These are phyloP conservation scores for Picochlorum sp. DNA, from an alignment of 139 green algal genomes.

Conservation along the genomic window DNA sequence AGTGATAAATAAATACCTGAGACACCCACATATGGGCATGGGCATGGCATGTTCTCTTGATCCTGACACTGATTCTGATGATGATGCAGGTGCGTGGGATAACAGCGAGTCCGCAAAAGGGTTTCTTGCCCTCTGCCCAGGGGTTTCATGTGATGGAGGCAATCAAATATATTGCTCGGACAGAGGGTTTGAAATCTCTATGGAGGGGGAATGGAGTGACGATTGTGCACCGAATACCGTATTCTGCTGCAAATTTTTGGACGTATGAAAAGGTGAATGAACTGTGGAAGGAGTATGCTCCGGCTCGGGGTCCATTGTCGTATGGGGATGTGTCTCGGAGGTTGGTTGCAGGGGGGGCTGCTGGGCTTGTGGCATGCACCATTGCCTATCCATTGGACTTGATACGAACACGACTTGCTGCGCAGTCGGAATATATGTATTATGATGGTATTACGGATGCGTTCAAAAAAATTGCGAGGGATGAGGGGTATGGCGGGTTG, in stretches of 20 bases:
- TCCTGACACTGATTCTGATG: no score
- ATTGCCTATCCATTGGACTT: slow-evolving; percentile 90
- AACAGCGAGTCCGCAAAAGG: not conserved
- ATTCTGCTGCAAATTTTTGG: slow-evolving; percentile 92
- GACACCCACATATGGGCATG: no score
- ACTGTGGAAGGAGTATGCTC: slow-evolving; percentile 24
- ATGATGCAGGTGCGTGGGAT: no score
- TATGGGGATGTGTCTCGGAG: slow-evolving; percentile 27
- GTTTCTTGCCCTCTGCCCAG: not conserved
- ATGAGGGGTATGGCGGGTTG: slow-evolving; percentile 75
- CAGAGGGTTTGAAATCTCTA: slow-evolving; percentile 70
- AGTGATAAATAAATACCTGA: no score
- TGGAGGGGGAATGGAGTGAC: slow-evolving; percentile 90
- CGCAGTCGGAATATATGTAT: slow-evolving; percentile 43
- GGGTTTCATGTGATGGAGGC: slow-evolving; percentile 14
- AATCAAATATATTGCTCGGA: slow-evolving; percentile 40
- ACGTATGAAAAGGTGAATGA: slow-evolving; percentile 70
- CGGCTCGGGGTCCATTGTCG: slow-evolving; percentile 15
- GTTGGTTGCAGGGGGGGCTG: slow-evolving; percentile 57
- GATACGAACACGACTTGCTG: slow-evolving; percentile 80
- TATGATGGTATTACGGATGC: slow-evolving; percentile 62
- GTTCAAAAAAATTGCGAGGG: slow-evolving; percentile 58
- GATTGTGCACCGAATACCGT: slow-evolving; percentile 87
- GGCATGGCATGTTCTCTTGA: no score
- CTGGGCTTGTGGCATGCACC: slow-evolving; percentile 75